Conservation (phyloP, 1,139 yeast species). For the Geotrichum aggregatum region DNA sequence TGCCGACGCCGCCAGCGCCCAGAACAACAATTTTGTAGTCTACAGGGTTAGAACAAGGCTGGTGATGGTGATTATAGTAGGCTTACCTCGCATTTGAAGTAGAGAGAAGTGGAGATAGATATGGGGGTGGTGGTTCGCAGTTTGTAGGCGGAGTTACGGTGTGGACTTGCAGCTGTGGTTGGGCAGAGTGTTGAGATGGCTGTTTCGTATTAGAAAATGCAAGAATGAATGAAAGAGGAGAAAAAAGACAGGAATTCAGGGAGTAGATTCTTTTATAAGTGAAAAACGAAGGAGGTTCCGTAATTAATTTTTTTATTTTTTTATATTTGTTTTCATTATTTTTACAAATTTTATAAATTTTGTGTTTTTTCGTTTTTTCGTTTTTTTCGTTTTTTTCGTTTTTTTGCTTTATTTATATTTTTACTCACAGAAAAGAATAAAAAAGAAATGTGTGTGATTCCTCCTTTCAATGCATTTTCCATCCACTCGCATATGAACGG, state of each 20-base stretch:
- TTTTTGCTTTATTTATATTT: not conserved
- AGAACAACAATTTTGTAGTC: slow-evolving; percentile 82
- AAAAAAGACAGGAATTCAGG: not conserved
- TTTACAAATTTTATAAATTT: too few species aligned
- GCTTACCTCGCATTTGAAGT: slow-evolving; percentile 14
- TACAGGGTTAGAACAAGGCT: slow-evolving; percentile 3
- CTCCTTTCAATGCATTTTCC: too few species aligned
- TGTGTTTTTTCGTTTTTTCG: too few species aligned
- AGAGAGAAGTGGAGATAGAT: not conserved
- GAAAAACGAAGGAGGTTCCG: not conserved
- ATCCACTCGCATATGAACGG: too few species aligned
- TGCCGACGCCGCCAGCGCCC: slow-evolving; percentile 98
- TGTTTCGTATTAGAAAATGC: too few species aligned
- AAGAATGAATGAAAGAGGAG: not conserved
- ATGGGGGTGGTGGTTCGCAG: not conserved
- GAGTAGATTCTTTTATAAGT: not conserved
- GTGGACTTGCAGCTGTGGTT: too few species aligned
- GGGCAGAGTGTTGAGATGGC: not conserved
- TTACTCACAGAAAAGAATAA: not conserved
- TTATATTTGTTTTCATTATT: not conserved
- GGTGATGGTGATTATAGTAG: not conserved
- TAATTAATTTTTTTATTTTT: not conserved
- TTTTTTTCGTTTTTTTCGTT: not conserved
- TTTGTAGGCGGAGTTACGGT: too few species aligned
- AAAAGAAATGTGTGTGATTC: not conserved